Evolutionary conservation across 345 rosid genomes (phyloP), one percentile per base, ranked within the genome.

Genomic region (Clausena lansium): DNA sequence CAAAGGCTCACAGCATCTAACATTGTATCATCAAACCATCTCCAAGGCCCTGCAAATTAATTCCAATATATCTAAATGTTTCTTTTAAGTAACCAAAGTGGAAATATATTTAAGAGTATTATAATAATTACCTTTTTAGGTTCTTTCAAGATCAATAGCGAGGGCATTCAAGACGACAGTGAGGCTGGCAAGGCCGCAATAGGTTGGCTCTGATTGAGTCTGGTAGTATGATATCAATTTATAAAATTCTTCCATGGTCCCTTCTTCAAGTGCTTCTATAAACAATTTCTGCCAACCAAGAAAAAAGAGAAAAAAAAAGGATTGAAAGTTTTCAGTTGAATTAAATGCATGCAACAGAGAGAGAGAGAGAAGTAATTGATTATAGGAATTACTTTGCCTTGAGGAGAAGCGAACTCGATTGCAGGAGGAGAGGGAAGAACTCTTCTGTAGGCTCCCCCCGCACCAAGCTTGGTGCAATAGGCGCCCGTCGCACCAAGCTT

Each of bases 351-450:
- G 19, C 30, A 54, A 52, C 9, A 30, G 15, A 5, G 7, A 32
- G 35, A 57, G n/a, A n/a, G n/a, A n/a, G n/a, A n/a, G n/a, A 58
- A 24, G 1, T 47, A 35, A 17, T 20, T 25, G 20, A 66, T 7
- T 30, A 80, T 69, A 15, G n/a, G 11, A 25, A 52, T 52, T 52
- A 83, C 93, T 91, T 88, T 89, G 13, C 93, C 89, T 61, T 86
- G 78, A 9, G 88, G 47, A 17, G 91, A 89, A 78, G 93, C 83
- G 74, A 89, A 89, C 68, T 89, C 93, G 17, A 85, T 85, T 4
- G 93, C 93, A 3, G 93, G 93, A 70, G 93, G 93, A 74, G 91
- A 86, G 38, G 93, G 90, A 71, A 88, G 93, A 60, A 39, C 71
- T 76, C 91, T 80, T 38, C 88, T 78, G 82, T 87, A 89, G 4